Conservation (phyloP, 176 grass and related monocot species). For the Poa annua region DNA sequence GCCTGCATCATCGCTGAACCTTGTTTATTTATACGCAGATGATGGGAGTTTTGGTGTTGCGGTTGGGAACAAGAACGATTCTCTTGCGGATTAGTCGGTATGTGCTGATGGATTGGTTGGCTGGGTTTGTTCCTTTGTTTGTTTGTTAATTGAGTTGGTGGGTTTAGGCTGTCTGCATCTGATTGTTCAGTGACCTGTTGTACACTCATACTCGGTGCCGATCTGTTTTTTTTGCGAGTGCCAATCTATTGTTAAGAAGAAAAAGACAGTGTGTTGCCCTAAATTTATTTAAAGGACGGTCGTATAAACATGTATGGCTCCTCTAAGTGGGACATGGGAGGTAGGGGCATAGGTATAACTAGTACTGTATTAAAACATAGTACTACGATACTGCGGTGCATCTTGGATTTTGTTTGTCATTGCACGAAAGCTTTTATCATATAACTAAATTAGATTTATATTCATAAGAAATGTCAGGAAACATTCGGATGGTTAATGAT, state of each 20-base stretch:
- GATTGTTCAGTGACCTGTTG: conserved; percentile 20
- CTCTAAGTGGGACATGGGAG: too few relatives aligned
- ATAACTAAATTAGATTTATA: too few relatives aligned
- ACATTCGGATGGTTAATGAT: too few relatives aligned
- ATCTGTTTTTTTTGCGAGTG: neutral
- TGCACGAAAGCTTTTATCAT: too few relatives aligned
- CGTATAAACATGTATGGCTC: neutral
- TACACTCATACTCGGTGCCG: neutral
- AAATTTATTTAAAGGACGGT: neutral
- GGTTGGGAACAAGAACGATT: conserved; percentile 17
- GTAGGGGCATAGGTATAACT: too few relatives aligned
- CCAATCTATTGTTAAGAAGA: neutral
- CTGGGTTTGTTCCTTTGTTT: neutral
- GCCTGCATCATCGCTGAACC: neutral
- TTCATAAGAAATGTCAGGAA: too few relatives aligned
- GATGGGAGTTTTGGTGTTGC: neutral
- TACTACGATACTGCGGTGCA: too few relatives aligned
- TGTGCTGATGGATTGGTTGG: neutral
- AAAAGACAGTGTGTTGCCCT: neutral
- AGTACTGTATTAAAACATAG: too few relatives aligned
- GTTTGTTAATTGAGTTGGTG: neutral
- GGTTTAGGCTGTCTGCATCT: conserved; percentile 19
- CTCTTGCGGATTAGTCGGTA: neutral
- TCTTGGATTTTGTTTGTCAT: too few relatives aligned
- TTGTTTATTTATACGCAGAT: neutral